Percentiles rank a stretch among this genome's conserved stretches.
Evolutionary conservation across 2,329 filamentous ascomycete species (phyloP).

Genomic region (Oidium heveae): DNA sequence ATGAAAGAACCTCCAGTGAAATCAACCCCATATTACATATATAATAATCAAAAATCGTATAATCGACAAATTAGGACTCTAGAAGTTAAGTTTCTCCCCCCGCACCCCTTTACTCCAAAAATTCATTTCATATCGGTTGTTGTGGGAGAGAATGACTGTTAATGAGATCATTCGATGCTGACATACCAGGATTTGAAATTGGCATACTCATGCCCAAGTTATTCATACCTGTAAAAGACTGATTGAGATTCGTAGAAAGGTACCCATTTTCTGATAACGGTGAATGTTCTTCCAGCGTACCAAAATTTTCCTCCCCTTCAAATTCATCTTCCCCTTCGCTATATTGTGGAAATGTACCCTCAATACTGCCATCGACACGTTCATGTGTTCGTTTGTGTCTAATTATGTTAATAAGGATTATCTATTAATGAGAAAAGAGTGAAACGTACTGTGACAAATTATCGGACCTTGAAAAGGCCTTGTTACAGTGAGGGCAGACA

Average conservation of each 20-base stretch:
- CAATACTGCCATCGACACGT: slow-evolving; percentile 35
- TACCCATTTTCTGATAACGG: slow-evolving; percentile 46
- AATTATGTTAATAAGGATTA: slow-evolving; percentile 12
- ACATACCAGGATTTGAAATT: slow-evolving; percentile 12
- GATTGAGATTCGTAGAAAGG: slow-evolving; percentile 15
- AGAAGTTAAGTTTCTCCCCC: too few relatives aligned
- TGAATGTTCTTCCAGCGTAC: slow-evolving; percentile 55
- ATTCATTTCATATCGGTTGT: slow-evolving; percentile 11
- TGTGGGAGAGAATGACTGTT: slow-evolving; percentile 14
- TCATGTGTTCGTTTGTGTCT: slow-evolving; percentile 65
- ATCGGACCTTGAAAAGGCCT: slow-evolving; percentile 94
- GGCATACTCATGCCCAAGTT: slow-evolving; percentile 10
- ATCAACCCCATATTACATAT: too few relatives aligned
- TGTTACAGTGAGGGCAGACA: slow-evolving; percentile 91
- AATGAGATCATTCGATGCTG: slow-evolving; percentile 16
- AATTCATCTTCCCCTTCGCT: slow-evolving; percentile 55
- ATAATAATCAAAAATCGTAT: too few relatives aligned
- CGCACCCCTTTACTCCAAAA: background rate
- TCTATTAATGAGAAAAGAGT: slow-evolving; percentile 3
- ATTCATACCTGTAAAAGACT: slow-evolving; percentile 7
- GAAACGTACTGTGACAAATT: slow-evolving; percentile 80
- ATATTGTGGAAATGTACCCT: slow-evolving; percentile 30
- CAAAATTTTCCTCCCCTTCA: slow-evolving; percentile 61
- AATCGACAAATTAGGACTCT: too few relatives aligned
- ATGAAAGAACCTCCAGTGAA: too few relatives aligned